Conservation (phyloP, 768 basidiomycete species). For the Psilocybe subaeruginosa region DNA sequence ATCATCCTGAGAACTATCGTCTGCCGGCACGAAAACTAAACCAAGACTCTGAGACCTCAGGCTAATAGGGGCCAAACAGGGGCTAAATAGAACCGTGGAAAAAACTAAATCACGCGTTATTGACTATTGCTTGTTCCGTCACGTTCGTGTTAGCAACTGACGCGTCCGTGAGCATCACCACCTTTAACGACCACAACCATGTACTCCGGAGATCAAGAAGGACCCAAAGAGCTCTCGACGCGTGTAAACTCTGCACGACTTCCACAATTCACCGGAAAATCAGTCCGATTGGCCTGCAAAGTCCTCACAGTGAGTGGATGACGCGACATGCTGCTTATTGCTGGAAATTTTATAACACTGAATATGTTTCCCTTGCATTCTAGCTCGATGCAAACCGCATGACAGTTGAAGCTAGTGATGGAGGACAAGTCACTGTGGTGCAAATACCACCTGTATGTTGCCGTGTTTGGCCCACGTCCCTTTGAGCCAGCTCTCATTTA, state of each 20-base stretch:
- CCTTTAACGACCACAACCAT: slow-evolving; percentile 14
- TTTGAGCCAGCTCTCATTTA: not conserved
- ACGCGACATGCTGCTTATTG: not conserved
- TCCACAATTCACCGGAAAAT: slow-evolving; percentile 50
- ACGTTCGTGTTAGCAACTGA: not conserved
- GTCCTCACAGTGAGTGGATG: slow-evolving; percentile 34
- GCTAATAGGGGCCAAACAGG: too few relatives aligned
- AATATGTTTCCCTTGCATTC: slow-evolving; percentile 1
- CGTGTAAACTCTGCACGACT: slow-evolving; percentile 70
- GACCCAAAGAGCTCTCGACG: slow-evolving; percentile 32
- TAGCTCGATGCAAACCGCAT: slow-evolving; percentile 49
- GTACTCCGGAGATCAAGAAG: slow-evolving; percentile 14
- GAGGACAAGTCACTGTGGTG: slow-evolving; percentile 60
- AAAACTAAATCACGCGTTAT: slow-evolving; percentile 13
- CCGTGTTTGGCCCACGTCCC: not conserved
- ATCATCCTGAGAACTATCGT: too few relatives aligned
- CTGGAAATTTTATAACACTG: not conserved
- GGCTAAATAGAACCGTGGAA: too few relatives aligned
- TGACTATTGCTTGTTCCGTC: slow-evolving; percentile 15
- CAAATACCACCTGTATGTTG: slow-evolving; percentile 34
- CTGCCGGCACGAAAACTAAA: too few relatives aligned
- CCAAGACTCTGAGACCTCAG: too few relatives aligned
- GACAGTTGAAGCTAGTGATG: slow-evolving; percentile 69
- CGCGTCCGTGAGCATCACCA: slow-evolving; percentile 7
- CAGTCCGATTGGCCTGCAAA: slow-evolving; percentile 65